Evolutionary conservation across 2,329 filamentous ascomycete species (phyloP), one percentile per base, ranked within the genome.

Genomic region (Dactylellina sp.): DNA sequence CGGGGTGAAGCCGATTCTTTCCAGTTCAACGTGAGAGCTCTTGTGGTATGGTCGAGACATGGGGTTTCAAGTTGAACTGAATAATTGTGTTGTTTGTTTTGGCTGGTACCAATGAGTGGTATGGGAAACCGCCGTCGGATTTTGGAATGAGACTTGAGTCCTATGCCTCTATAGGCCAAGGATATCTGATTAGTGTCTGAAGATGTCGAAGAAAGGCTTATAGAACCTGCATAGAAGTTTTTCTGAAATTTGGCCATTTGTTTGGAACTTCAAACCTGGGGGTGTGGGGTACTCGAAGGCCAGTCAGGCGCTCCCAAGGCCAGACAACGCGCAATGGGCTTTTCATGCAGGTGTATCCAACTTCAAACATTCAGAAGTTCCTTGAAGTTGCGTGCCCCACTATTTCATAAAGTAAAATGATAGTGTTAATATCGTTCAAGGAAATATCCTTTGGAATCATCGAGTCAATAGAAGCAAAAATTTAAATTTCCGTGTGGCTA

Each of bases 401-500:
- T 24, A 24, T 46, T 40, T 49, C 44, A 50, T 7, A 12, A 7
- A 39, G 20, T 24, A 35, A 35, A 35, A 56, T 32, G n/a, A n/a
- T n/a, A n/a, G n/a, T n/a, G n/a, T n/a, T n/a, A n/a, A n/a, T n/a
- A n/a, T 9, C 42, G 2, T 46, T 46, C 37, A 37, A 37, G 25
- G 39, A 4, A 9, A 9, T 32, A 16, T 42, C 14, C 6, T 44
- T 28, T 12, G 20, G 22, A 28, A 57, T 57, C 28, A 32, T 57
- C 22, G 20, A 57, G 53, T 44, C 53, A 57, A 28, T 44, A 16
- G 2, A 9, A 9, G 7, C n/a, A 9, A 42, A 57, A 55, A 71
- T 71, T 57, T 49, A 57, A 55, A 71, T 71, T 57, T 49, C 66
- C 66, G 57, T 39, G 40, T 50, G 11, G 16, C 2, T 9, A 22